Conservation (phyloP, 352 stramenopile species). For the Globisporangium nodosum region DNA sequence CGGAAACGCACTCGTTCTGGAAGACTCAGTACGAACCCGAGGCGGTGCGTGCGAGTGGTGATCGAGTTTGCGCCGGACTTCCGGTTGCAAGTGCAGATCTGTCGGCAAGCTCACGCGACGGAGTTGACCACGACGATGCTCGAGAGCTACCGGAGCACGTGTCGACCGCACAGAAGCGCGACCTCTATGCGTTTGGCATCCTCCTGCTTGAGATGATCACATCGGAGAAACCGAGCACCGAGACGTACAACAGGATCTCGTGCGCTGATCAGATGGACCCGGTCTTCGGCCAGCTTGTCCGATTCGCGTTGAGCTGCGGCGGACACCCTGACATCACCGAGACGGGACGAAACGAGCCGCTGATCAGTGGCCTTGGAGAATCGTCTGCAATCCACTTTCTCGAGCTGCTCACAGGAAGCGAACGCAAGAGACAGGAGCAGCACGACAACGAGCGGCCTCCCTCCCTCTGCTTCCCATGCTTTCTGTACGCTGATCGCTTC, state of each 20-base stretch:
- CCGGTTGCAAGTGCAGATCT: not conserved
- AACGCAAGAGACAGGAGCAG: constrained; percentile 11
- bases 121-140: not conserved
- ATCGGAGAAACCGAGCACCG: constrained; percentile 40
- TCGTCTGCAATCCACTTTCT: constrained; percentile 15
- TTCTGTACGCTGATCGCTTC: constrained; percentile 51
- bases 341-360: not conserved
- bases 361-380: constrained; percentile 2
- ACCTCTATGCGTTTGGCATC: constrained; percentile 67
- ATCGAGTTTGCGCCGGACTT: not conserved
- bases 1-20: constrained; percentile 9
- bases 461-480: constrained; percentile 27
- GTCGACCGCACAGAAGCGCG: constrained; percentile 9
- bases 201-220: constrained; percentile 68
- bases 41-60: not conserved
- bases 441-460: constrained; percentile 5
- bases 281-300: constrained; percentile 31
- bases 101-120: too few species aligned
- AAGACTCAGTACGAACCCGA: constrained; percentile 7
- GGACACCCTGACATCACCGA: not conserved
- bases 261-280: constrained; percentile 40
- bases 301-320: constrained; percentile 17
- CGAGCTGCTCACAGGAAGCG: constrained; percentile 19
- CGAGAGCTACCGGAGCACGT: not conserved
- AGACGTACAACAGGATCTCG: constrained; percentile 48